These are phyloP conservation scores for Eugenia klotzschiana DNA, from an alignment of 441 rosid species.

Conservation along the genomic window DNA sequence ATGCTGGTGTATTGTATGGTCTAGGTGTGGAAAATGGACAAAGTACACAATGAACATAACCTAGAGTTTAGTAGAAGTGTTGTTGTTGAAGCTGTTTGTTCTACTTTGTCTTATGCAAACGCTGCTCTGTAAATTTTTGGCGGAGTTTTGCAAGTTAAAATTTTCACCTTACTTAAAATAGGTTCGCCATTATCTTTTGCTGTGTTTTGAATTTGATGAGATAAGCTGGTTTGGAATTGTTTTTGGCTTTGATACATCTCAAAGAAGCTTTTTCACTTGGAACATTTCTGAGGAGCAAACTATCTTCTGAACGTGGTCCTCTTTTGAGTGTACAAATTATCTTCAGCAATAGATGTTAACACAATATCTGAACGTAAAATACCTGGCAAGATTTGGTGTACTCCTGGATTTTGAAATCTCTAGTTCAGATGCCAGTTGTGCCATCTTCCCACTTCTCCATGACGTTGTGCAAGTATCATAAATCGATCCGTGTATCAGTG, in stretches of 20 bases:
- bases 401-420: neutral
- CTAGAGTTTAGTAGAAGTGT: neutral
- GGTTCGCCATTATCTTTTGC: neutral
- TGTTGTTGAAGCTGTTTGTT: neutral
- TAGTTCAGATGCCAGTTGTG: neutral
- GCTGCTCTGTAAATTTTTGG: neutral
- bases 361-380: neutral
- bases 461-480: neutral
- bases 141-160: neutral
- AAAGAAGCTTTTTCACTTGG: neutral
- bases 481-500: neutral
- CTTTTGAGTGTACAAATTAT: neutral
- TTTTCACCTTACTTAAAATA: neutral
- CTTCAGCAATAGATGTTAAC: neutral
- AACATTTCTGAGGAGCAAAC: neutral
- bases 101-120: neutral
- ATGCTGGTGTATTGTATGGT: conserved; percentile 64
- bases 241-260: neutral
- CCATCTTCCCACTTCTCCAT: neutral
- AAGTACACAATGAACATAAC: neutral
- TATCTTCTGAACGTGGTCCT: neutral
- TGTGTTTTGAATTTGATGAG: neutral
- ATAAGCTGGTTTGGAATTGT: neutral
- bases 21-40: conserved; percentile 57
- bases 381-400: neutral